Conservation (phyloP, 805 yeast genomes). For the Candida chauliodis region DNA sequence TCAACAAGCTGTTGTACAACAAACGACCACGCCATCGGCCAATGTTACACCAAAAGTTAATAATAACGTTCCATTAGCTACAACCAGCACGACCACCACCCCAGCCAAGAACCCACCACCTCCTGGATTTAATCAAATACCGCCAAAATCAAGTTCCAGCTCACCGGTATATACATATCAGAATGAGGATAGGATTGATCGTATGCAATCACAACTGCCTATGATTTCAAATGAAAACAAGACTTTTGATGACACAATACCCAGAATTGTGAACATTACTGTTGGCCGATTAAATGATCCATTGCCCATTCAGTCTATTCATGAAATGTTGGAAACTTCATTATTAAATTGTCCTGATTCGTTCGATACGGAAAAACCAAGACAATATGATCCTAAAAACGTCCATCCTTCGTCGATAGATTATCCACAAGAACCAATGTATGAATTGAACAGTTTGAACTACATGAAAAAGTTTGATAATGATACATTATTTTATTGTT, state of each 20-base stretch:
- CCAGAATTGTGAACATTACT: conserved; percentile 18
- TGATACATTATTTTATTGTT: conserved; percentile 88
- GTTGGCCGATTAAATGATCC: conserved; percentile 49
- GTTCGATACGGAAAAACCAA: conserved; percentile 81
- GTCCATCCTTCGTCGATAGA: conserved; percentile 88
- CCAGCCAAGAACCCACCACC: conserved; percentile 13
- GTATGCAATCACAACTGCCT: conserved; percentile 8
- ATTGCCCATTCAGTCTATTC: conserved; percentile 50
- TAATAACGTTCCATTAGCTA: conserved; percentile 9
- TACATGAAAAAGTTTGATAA: conserved; percentile 70
- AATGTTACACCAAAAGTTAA: conserved; percentile 11
- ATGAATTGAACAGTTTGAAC: conserved; percentile 57
- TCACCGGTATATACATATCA: conserved; percentile 18
- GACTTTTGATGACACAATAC: conserved; percentile 13
- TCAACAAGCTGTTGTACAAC: conserved; percentile 12
- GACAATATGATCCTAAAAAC: conserved; percentile 67
- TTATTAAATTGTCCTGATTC: conserved; percentile 91
- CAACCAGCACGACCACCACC: conserved; percentile 10
- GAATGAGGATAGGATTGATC: conserved; percentile 10
- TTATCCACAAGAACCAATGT: conserved; percentile 84
- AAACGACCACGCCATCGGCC: conserved; percentile 9
- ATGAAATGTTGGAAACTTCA: conserved; percentile 68
- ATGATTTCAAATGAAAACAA: conserved; percentile 7
- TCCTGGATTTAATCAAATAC: conserved; percentile 16
- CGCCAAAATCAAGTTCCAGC: conserved; percentile 20